Base-by-base conservation (phyloP, 495 filamentous ascomycete genomes). In the Podospora pseudoanserina region DNA sequence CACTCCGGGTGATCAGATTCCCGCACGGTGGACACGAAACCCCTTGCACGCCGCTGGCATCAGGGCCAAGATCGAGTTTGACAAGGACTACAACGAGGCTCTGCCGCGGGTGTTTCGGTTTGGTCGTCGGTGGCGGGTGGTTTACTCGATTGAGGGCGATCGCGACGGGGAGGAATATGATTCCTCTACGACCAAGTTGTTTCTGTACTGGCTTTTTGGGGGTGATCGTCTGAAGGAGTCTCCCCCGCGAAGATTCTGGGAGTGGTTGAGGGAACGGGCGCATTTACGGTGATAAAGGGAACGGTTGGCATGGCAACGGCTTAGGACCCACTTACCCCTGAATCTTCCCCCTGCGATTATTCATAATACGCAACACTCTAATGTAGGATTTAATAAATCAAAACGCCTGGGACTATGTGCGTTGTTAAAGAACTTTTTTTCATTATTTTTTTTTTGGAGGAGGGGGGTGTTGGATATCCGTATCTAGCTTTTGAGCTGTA, bases 121-220 rank as follows among this genome's bases (percentile, higher is more conserved):
- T 61, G 59, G 59, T 18, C 23, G 59, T 7, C 23, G 59, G 11
- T 61, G 59, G 59, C 5, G 23, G 6, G 27, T 61, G 19, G 32
- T 61, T 9, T 61, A 61, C 59, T 61, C 23, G 6, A 19, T 61
- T 11, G 19, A 19, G 32, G 59, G 59, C 9, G 59, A 61, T 9
- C 3, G 27, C 9, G 23, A 27, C 27, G 26, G 18, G 18, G 27
- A n/a, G 0, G 59, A 61, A 18, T 4, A 19, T 32, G 59, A 20
- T 59, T 9, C 56, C 26, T 34, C 59, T 19, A 61, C 7, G 13
- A 61, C 15, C 11, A 32, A 32, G 18, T 9, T 30, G 27, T 61
- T 32, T 61, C 4, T 61, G 1, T 61, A 61, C 27, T 61, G 59
- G 59, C 13, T 61, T 18, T 61, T 61, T 61, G 59, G 59, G 7